These are phyloP conservation scores for Meyerozyma sp. DNA, from an alignment of 1,139 yeast genomes.

Conservation along the genomic window DNA sequence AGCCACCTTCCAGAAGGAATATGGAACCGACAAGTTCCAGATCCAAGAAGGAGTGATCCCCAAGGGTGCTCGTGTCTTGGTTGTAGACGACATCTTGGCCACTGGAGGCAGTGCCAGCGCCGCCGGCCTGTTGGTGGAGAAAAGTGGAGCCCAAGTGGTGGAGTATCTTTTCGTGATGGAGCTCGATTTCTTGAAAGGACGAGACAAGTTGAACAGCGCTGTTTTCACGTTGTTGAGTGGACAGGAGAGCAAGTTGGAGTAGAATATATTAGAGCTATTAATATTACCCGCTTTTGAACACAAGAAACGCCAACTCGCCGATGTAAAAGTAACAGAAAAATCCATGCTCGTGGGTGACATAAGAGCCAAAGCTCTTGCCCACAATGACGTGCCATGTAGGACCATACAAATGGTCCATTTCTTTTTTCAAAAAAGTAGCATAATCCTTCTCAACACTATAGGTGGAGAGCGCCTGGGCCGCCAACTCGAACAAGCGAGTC, in stretches of 20 bases:
- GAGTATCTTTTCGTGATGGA: conserved; percentile 91
- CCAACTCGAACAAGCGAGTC: conserved; percentile 52
- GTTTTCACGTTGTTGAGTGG: conserved; percentile 84
- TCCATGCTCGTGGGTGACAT: conserved; percentile 87
- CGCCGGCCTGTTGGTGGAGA: conserved; percentile 78
- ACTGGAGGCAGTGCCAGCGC: conserved; percentile 97
- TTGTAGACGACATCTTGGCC: conserved; percentile 95
- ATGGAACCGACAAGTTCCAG: conserved; percentile 85
- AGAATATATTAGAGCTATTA: neutral
- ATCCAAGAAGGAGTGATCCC: conserved; percentile 82
- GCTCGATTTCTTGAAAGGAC: conserved; percentile 89
- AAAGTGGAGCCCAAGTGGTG: conserved; percentile 60
- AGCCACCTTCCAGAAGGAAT: conserved; percentile 84
- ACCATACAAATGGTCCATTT: conserved; percentile 56
- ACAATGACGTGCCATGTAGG: conserved; percentile 95
- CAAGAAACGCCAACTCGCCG: conserved; percentile 73
- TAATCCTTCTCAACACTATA: conserved; percentile 62
- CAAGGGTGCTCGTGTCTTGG: conserved; percentile 71
- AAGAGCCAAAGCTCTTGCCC: conserved; percentile 89
- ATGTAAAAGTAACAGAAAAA: conserved; percentile 80
- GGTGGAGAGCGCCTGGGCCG: conserved; percentile 41
- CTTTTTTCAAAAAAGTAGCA: conserved; percentile 78
- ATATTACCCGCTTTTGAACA: conserved; percentile 67
- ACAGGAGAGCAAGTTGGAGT: conserved; percentile 49
- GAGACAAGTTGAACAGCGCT: conserved; percentile 80